Percentiles rank a stretch among this genome's conserved stretches.
Conservation (phyloP, 768 basidiomycete genomes). For the Mycena rebaudengoi region DNA sequence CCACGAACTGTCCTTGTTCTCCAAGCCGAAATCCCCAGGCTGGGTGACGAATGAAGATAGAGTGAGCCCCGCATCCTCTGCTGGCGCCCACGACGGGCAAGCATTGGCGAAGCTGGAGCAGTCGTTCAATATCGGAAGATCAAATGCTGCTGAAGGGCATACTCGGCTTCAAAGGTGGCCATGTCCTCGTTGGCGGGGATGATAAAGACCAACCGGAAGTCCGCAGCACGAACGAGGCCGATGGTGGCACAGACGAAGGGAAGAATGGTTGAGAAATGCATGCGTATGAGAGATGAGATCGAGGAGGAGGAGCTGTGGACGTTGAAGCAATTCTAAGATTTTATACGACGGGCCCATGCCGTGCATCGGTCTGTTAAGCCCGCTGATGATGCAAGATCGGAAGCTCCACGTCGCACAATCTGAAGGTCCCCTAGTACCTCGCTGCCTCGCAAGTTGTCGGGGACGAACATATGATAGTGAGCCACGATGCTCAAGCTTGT, state of each 20-base stretch:
- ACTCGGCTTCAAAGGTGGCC: slow-evolving; percentile 3
- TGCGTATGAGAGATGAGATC: no score
- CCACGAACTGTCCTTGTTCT: slow-evolving; percentile 6
- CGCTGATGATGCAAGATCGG: no score
- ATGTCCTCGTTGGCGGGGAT: slow-evolving; percentile 2
- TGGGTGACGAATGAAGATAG: not conserved
- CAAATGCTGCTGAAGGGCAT: not conserved
- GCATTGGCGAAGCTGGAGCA: not conserved
- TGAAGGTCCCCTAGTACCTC: no score
- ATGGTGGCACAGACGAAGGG: not conserved
- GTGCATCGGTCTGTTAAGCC: no score
- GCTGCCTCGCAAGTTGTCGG: no score
- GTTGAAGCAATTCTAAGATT: no score
- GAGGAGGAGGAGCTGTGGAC: no score
- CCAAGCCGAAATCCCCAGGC: slow-evolving; percentile 6
- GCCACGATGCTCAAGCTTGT: no score
- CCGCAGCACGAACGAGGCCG: slow-evolving; percentile 9
- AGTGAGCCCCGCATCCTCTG: slow-evolving; percentile 1
- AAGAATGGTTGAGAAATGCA: no score
- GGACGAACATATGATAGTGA: no score
- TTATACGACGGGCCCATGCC: no score
- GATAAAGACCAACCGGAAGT: slow-evolving; percentile 8
- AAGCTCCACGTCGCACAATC: no score
- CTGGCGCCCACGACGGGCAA: slow-evolving; percentile 3
- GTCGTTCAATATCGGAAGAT: not conserved